Evolutionary conservation across 2,329 filamentous ascomycete species (phyloP), one percentile per base, ranked within the genome.

Genomic region (Cytospora schulzeri): DNA sequence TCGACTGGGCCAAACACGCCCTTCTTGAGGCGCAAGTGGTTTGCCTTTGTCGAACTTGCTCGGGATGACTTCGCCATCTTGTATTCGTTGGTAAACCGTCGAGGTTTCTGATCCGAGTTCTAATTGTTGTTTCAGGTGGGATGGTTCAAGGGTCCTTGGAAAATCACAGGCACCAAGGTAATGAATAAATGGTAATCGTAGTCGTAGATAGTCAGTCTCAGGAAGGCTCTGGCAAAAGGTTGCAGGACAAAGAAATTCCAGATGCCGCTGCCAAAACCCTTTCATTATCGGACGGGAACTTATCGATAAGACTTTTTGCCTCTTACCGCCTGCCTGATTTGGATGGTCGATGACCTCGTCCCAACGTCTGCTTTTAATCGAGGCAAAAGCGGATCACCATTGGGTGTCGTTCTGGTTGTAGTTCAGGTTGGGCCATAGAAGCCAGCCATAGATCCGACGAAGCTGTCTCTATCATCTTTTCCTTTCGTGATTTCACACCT

Each of bases 31-130:
- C 86, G 89, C 70, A 86, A 84, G 80, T 93, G 92, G 81, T 97
- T 97, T 73, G 84, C 83, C 81, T 97, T 97, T 72, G 83, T 87
- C 69, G 85, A 82, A 75, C 90, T 96, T 69, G 93, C 86, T 76
- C 94, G 85, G 67, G 91, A 82, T 75, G 91, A 91, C 77, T 96
- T 97, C 28, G 93, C 94, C 94, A 97, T 98, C 70, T 68, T 60
- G 24, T 31, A 8, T 29, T 56, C 28, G 53, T 28, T 15, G 50
- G 59, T 53, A 45, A 3, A 8, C 31, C 24, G 6, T 22, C 15
- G 5, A 28, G 1, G 14, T 15, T 56, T 26, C 38, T 38, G 45
- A 52, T n/a, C 28, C 6, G 17, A 29, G 14, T 15, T 22, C 35
- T 26, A 22, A n/a, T 26, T n/a, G 51, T 51, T 48, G 7, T 17